phyloP scores from a whole-genome alignment of 371 early-diverging fungal species.

The Mortierella sp. region DNA sequence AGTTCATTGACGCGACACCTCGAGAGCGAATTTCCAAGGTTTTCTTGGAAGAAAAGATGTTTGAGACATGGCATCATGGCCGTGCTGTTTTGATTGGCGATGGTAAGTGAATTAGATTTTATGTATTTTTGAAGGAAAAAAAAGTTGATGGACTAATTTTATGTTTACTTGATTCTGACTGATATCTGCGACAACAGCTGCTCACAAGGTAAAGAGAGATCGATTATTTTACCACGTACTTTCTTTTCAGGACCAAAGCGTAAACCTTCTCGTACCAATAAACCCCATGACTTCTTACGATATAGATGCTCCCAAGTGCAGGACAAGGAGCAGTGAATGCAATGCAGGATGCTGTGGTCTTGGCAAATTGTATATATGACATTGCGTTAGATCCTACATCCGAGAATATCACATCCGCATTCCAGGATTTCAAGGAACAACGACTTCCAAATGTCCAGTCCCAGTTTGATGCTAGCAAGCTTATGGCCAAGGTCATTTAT shows the following conservation, averaged over 20 bases:
- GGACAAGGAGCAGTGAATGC: constrained; percentile 41
- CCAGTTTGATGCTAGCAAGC: constrained; percentile 19
- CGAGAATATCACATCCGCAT: constrained; percentile 26
- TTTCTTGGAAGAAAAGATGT: constrained; percentile 40
- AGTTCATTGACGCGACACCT: constrained; percentile 34
- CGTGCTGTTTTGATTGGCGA: constrained; percentile 41
- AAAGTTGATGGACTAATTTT: background rate
- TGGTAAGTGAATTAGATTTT: constrained; percentile 9
- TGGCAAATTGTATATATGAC: constrained; percentile 35
- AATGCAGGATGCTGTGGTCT: constrained; percentile 32
- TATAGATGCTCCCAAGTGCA: constrained; percentile 24
- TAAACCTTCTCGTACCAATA: background rate
- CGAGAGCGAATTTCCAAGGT: constrained; percentile 29
- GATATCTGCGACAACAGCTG: constrained; percentile 3
- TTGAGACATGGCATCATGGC: constrained; percentile 29
- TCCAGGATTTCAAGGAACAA: constrained; percentile 26
- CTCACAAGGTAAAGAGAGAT: constrained; percentile 17
- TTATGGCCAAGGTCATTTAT: constrained; percentile 25
- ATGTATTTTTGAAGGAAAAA: background rate
- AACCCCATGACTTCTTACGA: too few species aligned
- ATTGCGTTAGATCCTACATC: constrained; percentile 11
- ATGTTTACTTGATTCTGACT: background rate
- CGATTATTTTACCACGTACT: background rate
- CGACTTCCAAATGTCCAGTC: constrained; percentile 18
- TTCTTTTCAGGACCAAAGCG: background rate